These are phyloP conservation scores for Myriangium duriaei DNA, from an alignment of 2,329 filamentous ascomycete genomes.

Conservation along the genomic window DNA sequence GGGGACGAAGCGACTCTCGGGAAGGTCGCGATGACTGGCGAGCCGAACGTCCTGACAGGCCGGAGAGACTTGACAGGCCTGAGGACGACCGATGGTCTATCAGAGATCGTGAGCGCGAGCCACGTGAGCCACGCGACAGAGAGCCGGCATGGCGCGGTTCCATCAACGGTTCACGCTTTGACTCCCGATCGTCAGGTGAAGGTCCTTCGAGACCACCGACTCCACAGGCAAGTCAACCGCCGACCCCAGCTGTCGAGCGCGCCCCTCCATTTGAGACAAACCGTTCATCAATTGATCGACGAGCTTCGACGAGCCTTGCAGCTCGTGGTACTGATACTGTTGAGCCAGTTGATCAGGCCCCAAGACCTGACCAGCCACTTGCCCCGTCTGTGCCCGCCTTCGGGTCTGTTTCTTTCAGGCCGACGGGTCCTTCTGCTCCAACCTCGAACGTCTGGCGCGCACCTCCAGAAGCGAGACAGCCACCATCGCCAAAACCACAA, in stretches of 20 bases:
- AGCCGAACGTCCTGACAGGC: constrained; percentile 31
- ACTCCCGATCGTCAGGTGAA: constrained; percentile 18
- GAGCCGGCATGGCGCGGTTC: constrained; percentile 6
- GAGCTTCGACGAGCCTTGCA: constrained; percentile 22
- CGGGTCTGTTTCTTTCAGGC: constrained; percentile 26
- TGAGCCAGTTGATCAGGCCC: constrained; percentile 22
- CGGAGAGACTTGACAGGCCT: constrained; percentile 32
- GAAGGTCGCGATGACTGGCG: constrained; percentile 29
- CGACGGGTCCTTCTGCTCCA: constrained; percentile 10
- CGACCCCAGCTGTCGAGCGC: constrained; percentile 23
- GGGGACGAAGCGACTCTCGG: constrained; percentile 38
- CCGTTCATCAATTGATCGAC: constrained; percentile 15
- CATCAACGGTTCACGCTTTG: constrained; percentile 14
- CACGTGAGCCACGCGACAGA: constrained; percentile 18
- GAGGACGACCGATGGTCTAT: constrained; percentile 30
- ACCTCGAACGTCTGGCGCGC: constrained; percentile 32
- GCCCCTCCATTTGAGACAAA: constrained; percentile 20
- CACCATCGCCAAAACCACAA: constrained; percentile 2
- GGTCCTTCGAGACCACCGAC: constrained; percentile 14
- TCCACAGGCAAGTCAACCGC: constrained; percentile 16
- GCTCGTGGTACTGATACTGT: constrained; percentile 28
- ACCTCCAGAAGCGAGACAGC: constrained; percentile 20
- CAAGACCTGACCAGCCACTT: constrained; percentile 35
- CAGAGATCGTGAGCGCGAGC: constrained; percentile 24
- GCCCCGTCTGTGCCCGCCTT: constrained; percentile 45